phyloP scores from a whole-genome alignment of 345 rosid species.

The Arabidopsis suecica region DNA sequence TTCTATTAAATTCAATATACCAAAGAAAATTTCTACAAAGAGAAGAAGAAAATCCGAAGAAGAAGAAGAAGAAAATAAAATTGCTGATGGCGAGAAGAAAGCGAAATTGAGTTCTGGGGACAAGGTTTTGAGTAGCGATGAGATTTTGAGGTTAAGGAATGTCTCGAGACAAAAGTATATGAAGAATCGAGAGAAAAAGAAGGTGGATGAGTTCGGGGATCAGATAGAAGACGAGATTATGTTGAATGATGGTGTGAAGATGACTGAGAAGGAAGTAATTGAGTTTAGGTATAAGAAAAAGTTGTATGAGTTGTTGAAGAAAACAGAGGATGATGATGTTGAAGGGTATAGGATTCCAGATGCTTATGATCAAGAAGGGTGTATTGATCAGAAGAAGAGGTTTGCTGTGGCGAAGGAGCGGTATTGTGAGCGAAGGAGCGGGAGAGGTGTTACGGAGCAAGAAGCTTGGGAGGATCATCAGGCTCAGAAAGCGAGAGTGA shows the following conservation, averaged over 20 bases:
- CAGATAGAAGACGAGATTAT: slow-evolving; percentile 23
- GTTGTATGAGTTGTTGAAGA: slow-evolving; percentile 23
- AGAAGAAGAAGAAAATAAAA: background rate
- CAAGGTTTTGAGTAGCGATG: background rate
- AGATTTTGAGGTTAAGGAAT: slow-evolving; percentile 20
- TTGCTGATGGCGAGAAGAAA: background rate
- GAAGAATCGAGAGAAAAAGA: slow-evolving; percentile 27
- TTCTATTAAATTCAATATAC: slow-evolving; percentile 1
- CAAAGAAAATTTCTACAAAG: slow-evolving; percentile 32
- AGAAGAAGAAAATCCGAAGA: background rate
- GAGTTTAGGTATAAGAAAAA: slow-evolving; percentile 29
- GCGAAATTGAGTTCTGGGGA: background rate
- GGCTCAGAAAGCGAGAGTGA: slow-evolving; percentile 25
- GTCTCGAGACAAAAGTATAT: slow-evolving; percentile 29
- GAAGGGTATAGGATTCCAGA: slow-evolving; percentile 33
- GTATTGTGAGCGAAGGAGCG: background rate
- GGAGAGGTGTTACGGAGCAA: slow-evolving; percentile 21
- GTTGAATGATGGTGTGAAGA: slow-evolving; percentile 18
- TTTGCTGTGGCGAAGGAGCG: slow-evolving; percentile 24
- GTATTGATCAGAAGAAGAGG: slow-evolving; percentile 43
- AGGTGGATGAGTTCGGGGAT: slow-evolving; percentile 29
- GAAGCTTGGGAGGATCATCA: slow-evolving; percentile 45
- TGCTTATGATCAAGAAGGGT: slow-evolving; percentile 40
- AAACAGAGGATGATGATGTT: slow-evolving; percentile 21
- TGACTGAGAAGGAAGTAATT: slow-evolving; percentile 25